phyloP scores from a whole-genome alignment of 305 asterid species.

The Stenogyne calaminthoides region DNA sequence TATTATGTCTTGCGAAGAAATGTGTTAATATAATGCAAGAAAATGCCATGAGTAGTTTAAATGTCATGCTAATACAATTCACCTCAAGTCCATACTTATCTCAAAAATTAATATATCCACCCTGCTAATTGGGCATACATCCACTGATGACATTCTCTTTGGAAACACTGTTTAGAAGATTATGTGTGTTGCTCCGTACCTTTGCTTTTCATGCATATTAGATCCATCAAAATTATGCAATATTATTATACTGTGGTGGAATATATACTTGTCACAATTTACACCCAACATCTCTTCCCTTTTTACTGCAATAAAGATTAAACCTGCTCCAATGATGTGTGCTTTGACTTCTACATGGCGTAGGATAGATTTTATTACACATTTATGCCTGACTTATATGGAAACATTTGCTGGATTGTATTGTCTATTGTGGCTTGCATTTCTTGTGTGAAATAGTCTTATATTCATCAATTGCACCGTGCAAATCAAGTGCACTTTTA shows the following conservation, averaged over 20 bases:
- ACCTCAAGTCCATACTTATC: not conserved
- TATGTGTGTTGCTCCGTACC: not conserved
- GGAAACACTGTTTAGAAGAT: not conserved
- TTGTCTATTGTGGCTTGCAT: conserved; percentile 6
- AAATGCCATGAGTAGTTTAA: not conserved
- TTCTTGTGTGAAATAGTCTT: not conserved
- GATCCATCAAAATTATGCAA: not conserved
- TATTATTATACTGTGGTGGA: not conserved
- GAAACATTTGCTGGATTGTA: conserved; percentile 5
- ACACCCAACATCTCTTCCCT: not conserved
- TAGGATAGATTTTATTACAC: not conserved
- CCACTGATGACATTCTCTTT: conserved; percentile 3
- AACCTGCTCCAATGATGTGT: not conserved
- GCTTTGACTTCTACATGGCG: conserved; percentile 19
- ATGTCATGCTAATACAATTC: not conserved
- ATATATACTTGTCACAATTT: not conserved
- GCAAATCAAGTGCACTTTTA: too few species aligned
- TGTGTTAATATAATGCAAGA: not conserved
- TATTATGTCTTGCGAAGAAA: not conserved
- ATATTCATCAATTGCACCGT: too few species aligned
- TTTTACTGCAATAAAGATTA: conserved; percentile 3
- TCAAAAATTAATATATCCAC: not conserved
- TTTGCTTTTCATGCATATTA: conserved; percentile 15
- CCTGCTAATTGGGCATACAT: not conserved
- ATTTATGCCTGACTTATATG: conserved; percentile 2